Conservation (phyloP, 2,329 filamentous ascomycete genomes). For the Talaromyces atroroseus region DNA sequence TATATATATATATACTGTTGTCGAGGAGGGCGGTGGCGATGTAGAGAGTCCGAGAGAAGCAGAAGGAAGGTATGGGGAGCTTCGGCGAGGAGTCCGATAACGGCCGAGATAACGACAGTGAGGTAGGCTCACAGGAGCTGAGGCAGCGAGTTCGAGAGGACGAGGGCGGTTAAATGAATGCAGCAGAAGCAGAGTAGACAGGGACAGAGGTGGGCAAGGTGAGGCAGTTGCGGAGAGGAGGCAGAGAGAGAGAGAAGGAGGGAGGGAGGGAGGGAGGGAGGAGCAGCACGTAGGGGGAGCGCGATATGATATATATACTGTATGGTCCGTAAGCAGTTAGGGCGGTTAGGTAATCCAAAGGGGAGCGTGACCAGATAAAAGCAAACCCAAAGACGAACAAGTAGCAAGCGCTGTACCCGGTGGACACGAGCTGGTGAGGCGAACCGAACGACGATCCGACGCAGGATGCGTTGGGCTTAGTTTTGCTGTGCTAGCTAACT, state of each 20-base stretch:
- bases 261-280: not conserved
- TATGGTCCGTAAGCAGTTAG: constrained; percentile 12
- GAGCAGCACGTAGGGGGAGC: not conserved
- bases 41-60: not conserved
- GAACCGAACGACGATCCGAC: constrained; percentile 13
- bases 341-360: not conserved
- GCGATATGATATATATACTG: constrained; percentile 9
- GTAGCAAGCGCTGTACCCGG: constrained; percentile 11
- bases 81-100: constrained; percentile 11
- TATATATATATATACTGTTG: not conserved
- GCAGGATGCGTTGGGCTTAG: constrained; percentile 1
- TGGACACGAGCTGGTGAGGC: constrained; percentile 14
- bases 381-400: too few species aligned
- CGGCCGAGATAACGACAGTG: constrained; percentile 8
- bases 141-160: not conserved
- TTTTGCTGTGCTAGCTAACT: too few species aligned
- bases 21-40: constrained; percentile 7
- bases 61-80: constrained; percentile 6
- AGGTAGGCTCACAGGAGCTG: not conserved
- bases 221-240: too few species aligned
- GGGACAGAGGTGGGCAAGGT: too few species aligned
- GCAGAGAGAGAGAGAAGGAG: constrained; percentile 4
- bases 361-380: not conserved
- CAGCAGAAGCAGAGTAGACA: not conserved
- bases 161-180: not conserved